Conservation (phyloP, 768 basidiomycete genomes). For the Fistulinella prunicolor region DNA sequence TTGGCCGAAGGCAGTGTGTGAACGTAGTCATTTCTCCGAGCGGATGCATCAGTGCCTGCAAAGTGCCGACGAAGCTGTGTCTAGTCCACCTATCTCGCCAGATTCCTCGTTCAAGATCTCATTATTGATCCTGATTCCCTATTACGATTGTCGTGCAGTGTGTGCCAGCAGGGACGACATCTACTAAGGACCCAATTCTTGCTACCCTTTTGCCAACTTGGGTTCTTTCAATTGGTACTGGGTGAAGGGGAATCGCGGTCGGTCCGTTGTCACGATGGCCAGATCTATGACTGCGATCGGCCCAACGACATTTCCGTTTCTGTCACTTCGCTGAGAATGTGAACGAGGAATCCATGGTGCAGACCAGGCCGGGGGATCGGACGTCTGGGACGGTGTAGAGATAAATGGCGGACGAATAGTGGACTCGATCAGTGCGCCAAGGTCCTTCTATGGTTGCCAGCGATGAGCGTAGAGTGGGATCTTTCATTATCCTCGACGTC, state of each 20-base stretch:
- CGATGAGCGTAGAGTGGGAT: too few species aligned
- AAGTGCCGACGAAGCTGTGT: too few species aligned
- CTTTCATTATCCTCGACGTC: too few species aligned
- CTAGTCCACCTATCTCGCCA: too few species aligned
- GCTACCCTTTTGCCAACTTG: background rate
- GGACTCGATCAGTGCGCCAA: conserved; percentile 14
- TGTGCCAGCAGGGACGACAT: background rate
- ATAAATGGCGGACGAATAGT: conserved; percentile 26
- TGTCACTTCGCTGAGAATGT: conserved; percentile 17
- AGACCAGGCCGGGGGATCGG: conserved; percentile 3
- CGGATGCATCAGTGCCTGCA: too few species aligned
- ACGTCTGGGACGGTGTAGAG: conserved; percentile 14
- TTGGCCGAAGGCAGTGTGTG: too few species aligned
- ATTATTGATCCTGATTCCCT: too few species aligned
- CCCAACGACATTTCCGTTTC: conserved; percentile 7
- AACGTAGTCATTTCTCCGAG: too few species aligned
- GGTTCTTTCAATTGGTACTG: conserved; percentile 10
- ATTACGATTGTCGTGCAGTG: too few species aligned
- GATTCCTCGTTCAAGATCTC: too few species aligned
- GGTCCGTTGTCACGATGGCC: conserved; percentile 20
- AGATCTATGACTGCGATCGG: conserved; percentile 27
- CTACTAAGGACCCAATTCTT: background rate
- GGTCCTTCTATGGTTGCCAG: too few species aligned
- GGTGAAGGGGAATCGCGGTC: conserved; percentile 20
- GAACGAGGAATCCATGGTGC: conserved; percentile 26